These are phyloP conservation scores for Eucalyptus camaldulensis DNA, from an alignment of 345 rosid genomes.

Conservation along the genomic window DNA sequence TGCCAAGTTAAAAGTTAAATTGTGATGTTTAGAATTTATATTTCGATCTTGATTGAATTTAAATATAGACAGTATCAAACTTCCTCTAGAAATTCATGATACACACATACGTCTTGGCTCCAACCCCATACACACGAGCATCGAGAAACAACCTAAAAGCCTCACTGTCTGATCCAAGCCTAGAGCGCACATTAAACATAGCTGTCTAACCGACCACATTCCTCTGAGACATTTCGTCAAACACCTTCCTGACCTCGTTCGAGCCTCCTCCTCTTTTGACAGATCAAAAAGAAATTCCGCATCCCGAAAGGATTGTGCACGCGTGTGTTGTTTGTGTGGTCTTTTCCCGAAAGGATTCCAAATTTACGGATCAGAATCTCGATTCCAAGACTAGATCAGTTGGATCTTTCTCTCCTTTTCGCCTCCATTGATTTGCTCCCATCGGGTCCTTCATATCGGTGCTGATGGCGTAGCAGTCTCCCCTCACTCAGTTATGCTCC, in stretches of 20 bases:
- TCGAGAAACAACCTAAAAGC: slow-evolving; percentile 34
- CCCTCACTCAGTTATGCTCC: background rate
- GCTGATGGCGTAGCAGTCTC: background rate
- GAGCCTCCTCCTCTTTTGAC: no score
- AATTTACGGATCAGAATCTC: no score
- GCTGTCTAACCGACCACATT: slow-evolving; percentile 78
- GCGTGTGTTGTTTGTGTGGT: background rate
- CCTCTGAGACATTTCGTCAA: slow-evolving; percentile 53
- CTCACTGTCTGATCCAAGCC: slow-evolving; percentile 42
- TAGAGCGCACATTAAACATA: slow-evolving; percentile 50
- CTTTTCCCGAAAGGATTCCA: background rate
- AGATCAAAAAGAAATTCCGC: no score
- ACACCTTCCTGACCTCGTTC: slow-evolving; percentile 55
- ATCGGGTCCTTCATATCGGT: no score
- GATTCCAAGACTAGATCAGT: background rate
- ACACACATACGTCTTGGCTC: slow-evolving; percentile 53
- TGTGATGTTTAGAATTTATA: no score
- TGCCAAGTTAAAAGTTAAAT: no score
- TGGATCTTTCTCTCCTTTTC: no score
- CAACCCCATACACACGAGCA: slow-evolving; percentile 19
- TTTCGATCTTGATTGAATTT: no score
- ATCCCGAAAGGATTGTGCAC: background rate
- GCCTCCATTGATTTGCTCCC: no score
- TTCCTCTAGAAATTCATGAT: slow-evolving; percentile 23
- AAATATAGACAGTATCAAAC: no score